Evolutionary conservation across 2,329 filamentous ascomycete species (phyloP).

Genomic region (Drechslerella stenobrocha): DNA sequence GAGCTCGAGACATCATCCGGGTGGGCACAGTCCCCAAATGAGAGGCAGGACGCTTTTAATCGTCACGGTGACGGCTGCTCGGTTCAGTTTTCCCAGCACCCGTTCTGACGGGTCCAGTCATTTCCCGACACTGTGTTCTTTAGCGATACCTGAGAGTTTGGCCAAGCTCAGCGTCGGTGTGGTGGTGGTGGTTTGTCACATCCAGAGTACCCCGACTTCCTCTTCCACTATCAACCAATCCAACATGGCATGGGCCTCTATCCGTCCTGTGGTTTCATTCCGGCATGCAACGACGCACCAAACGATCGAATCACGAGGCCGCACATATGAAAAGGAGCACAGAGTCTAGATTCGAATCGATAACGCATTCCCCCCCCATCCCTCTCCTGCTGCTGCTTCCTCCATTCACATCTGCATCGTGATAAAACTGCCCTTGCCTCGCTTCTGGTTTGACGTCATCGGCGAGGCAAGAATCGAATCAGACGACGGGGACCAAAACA

Average conservation of each 20-base stretch:
- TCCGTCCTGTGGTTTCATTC: too few relatives aligned
- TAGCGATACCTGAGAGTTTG: conserved; percentile 6
- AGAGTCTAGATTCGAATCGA: conserved; percentile 1
- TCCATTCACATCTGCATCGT: conserved; percentile 4
- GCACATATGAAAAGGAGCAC: not conserved
- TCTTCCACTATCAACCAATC: too few relatives aligned
- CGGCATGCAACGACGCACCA: too few relatives aligned
- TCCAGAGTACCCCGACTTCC: not conserved
- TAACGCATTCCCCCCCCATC: not conserved
- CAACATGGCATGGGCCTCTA: too few relatives aligned
- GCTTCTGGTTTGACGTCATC: conserved; percentile 48
- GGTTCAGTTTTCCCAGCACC: conserved; percentile 45
- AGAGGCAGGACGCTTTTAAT: conserved; percentile 19
- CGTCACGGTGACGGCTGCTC: conserved; percentile 41
- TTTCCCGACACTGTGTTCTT: conserved; percentile 41
- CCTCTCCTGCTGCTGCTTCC: not conserved
- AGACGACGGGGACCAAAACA: not conserved
- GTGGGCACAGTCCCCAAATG: not conserved
- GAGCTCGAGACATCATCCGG: conserved; percentile 4
- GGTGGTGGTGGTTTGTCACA: not conserved
- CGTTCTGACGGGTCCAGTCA: conserved; percentile 43
- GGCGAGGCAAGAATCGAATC: conserved; percentile 25
- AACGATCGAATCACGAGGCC: too few relatives aligned
- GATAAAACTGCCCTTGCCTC: conserved; percentile 33
- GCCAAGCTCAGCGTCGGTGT: not conserved